Percentiles rank a stretch among this genome's conserved stretches.
Conservation (phyloP, 2,329 filamentous ascomycete genomes). For the Fusarium sp. region DNA sequence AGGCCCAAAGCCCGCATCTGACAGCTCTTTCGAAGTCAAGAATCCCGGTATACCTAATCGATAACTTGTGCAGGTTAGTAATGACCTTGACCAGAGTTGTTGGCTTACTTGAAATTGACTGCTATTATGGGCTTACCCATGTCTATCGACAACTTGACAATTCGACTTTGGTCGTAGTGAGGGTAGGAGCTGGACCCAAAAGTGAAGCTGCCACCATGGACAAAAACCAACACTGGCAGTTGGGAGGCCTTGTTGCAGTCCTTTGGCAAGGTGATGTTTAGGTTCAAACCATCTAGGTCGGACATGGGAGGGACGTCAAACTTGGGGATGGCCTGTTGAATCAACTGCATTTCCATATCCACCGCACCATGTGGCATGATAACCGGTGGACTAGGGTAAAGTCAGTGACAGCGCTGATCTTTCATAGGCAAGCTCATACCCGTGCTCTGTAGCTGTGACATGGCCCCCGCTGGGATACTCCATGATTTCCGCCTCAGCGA, state of each 20-base stretch:
- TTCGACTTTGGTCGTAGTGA: background rate
- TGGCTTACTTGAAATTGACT: background rate
- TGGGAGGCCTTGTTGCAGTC: background rate
- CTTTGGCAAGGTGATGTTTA: background rate
- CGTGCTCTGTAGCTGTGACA: background rate
- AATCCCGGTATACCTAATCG: background rate
- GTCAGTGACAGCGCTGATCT: background rate
- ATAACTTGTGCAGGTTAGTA: background rate
- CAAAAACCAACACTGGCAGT: background rate
- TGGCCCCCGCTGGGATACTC: background rate
- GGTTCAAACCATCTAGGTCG: background rate
- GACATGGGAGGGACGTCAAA: background rate
- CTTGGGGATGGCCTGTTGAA: background rate
- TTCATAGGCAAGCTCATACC: background rate
- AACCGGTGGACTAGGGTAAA: background rate
- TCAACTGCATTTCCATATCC: background rate
- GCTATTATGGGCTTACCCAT: background rate
- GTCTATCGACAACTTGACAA: background rate
- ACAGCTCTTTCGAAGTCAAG: background rate
- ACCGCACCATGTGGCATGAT: background rate
- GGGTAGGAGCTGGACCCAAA: background rate
- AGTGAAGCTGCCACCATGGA: background rate
- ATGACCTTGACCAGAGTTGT: background rate
- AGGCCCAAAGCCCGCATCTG: background rate
- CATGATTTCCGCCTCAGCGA: background rate